Conservation (phyloP, 148 eudicot species). For the Arctostaphylos glauca region DNA sequence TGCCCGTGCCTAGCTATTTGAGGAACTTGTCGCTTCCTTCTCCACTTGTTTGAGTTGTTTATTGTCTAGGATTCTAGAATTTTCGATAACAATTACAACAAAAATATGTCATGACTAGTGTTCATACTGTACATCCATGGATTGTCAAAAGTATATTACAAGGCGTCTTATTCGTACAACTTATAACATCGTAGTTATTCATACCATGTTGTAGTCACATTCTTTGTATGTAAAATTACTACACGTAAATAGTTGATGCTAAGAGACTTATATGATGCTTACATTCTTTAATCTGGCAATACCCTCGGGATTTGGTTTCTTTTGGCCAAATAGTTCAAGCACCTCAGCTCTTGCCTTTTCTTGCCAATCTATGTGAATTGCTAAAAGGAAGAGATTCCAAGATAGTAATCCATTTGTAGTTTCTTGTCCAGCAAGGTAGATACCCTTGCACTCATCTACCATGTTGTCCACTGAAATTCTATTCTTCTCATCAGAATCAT, state of each 20-base stretch:
- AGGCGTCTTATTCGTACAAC: too few species aligned
- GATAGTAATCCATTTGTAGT: neutral
- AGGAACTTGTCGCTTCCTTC: too few species aligned
- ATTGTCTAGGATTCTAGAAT: too few species aligned
- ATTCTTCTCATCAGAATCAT: neutral
- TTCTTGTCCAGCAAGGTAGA: neutral
- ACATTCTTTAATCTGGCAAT: neutral
- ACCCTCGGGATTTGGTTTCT: neutral
- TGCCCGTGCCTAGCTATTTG: too few species aligned
- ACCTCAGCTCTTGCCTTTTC: constrained; percentile 5
- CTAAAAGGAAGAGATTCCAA: neutral
- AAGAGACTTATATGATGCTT: neutral
- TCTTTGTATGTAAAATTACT: neutral
- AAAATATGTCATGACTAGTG: too few species aligned
- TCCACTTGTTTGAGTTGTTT: too few species aligned
- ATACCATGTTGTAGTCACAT: too few species aligned
- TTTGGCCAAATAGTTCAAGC: neutral
- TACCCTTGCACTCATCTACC: neutral
- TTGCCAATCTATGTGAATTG: constrained; percentile 10
- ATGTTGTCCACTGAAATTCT: neutral
- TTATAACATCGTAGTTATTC: too few species aligned
- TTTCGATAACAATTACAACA: too few species aligned
- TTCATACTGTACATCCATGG: too few species aligned
- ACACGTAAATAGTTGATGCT: too few species aligned
- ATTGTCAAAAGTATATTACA: too few species aligned